A percentile compares a stretch with the other conserved stretches of the same genome.
Conservation (phyloP, 768 basidiomycete genomes). For the Baorangia bicolor region DNA sequence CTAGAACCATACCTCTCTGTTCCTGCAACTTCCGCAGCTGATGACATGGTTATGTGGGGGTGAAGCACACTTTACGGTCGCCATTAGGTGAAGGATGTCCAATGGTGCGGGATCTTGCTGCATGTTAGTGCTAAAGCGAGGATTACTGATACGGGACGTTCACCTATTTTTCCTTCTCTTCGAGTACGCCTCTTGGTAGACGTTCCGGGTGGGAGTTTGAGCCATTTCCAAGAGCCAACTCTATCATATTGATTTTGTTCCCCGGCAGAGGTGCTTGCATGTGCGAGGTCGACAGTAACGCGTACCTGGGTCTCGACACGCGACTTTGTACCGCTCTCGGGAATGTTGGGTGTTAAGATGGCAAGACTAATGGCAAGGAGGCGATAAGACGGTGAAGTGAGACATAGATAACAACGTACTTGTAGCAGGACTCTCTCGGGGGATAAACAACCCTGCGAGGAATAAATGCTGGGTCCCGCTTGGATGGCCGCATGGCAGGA, state of each 20-base stretch:
- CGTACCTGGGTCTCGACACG: slow-evolving; percentile 95
- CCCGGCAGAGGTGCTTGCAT: slow-evolving; percentile 56
- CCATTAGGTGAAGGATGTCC: slow-evolving; percentile 70
- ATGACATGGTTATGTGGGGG: slow-evolving; percentile 73
- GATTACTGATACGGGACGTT: slow-evolving; percentile 16
- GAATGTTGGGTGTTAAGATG: slow-evolving; percentile 82
- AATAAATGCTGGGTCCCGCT: slow-evolving; percentile 46
- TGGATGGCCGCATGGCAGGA: slow-evolving; percentile 58
- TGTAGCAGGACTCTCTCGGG: slow-evolving; percentile 72
- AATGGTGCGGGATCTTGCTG: slow-evolving; percentile 59
- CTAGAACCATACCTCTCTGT: slow-evolving; percentile 64
- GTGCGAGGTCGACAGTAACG: slow-evolving; percentile 75
- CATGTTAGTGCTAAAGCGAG: slow-evolving; percentile 19
- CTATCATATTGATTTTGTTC: slow-evolving; percentile 69
- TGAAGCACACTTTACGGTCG: slow-evolving; percentile 78
- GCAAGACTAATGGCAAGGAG: slow-evolving; percentile 52
- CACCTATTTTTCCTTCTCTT: slow-evolving; percentile 82
- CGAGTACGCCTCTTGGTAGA: slow-evolving; percentile 82
- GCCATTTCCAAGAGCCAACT: slow-evolving; percentile 89
- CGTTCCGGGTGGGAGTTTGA: slow-evolving; percentile 76
- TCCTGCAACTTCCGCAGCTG: slow-evolving; percentile 86
- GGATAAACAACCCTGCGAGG: slow-evolving; percentile 67
- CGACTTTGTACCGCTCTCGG: slow-evolving; percentile 81
- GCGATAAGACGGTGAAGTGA: slow-evolving; percentile 15
- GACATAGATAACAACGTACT: slow-evolving; percentile 44